These are phyloP conservation scores for Barbarea vulgaris DNA, from an alignment of 345 rosid genomes.

Conservation along the genomic window DNA sequence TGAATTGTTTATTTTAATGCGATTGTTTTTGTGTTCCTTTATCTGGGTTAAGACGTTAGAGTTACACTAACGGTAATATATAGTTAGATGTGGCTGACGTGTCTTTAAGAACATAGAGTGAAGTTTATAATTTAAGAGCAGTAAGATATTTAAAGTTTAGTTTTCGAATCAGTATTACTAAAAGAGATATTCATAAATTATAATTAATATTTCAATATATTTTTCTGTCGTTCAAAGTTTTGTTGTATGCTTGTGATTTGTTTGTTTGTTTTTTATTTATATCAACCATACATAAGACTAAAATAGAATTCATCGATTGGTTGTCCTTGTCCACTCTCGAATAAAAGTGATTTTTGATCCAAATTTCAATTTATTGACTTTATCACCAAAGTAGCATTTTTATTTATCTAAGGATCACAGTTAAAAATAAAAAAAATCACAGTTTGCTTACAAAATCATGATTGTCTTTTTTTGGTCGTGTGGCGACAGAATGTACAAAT, in stretches of 20 bases:
- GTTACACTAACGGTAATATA: conserved; percentile 17
- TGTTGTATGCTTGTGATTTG: not conserved
- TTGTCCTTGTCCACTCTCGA: not conserved
- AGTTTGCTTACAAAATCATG: not conserved
- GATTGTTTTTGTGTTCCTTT: not conserved
- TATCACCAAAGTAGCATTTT: not conserved
- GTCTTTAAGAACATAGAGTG: not conserved
- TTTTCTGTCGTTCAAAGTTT: not conserved
- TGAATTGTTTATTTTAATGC: conserved; percentile 10
- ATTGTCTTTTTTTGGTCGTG: not conserved
- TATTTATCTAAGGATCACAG: not conserved
- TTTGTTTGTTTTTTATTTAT: not conserved
- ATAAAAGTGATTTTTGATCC: not conserved
- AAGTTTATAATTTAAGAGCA: not conserved
- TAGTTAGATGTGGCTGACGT: conserved; percentile 9
- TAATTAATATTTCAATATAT: not conserved
- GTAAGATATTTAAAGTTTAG: not conserved
- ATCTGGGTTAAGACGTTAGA: conserved; percentile 6
- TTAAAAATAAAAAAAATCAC: not conserved
- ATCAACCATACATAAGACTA: not conserved
- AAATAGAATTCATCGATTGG: not conserved
- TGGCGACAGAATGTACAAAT: not conserved
- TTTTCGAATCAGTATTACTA: not conserved
- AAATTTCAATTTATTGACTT: not conserved
- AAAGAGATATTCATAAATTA: not conserved